A percentile compares a stretch with the other conserved stretches of the same genome.
Evolutionary conservation across 164 flowering plant genomes (phyloP).

Genomic region (Sextonia rubra): DNA sequence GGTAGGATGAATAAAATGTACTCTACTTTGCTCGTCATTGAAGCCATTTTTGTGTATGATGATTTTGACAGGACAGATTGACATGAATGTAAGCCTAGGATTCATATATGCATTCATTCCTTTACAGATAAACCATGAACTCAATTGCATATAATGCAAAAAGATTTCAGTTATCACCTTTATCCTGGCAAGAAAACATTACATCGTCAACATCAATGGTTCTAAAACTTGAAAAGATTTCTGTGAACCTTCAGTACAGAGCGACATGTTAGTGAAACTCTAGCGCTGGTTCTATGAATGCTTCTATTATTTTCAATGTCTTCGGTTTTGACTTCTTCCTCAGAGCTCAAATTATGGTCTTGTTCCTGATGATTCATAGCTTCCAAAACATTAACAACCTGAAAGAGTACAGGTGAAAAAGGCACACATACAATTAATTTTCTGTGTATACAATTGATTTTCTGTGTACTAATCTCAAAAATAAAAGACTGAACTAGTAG

Average conservation of each 20-base stretch:
- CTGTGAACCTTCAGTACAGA: slow-evolving; percentile 64
- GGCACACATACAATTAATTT: neutral
- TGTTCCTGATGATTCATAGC: slow-evolving; percentile 15
- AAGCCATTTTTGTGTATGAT: too few relatives aligned
- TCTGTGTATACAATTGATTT: too few relatives aligned
- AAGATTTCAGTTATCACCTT: neutral
- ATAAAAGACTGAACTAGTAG: too few relatives aligned
- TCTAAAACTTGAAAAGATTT: slow-evolving; percentile 63
- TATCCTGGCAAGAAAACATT: neutral
- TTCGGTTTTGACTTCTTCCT: slow-evolving; percentile 6
- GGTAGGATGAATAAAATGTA: too few relatives aligned
- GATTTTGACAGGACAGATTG: too few relatives aligned
- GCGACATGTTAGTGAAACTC: slow-evolving; percentile 84
- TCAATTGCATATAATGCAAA: neutral
- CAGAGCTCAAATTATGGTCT: slow-evolving; percentile 13
- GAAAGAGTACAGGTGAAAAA: slow-evolving; percentile 7
- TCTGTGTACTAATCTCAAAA: too few relatives aligned
- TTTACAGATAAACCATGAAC: too few relatives aligned
- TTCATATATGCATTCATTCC: too few relatives aligned
- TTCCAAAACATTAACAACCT: slow-evolving; percentile 59
- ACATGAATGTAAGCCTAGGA: too few relatives aligned
- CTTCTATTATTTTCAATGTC: slow-evolving; percentile 16
- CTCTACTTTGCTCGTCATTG: too few relatives aligned
- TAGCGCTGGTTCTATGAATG: slow-evolving; percentile 41
- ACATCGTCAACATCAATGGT: neutral